Conservation (phyloP, 129 eudicot species). For the Tagetes erecta region DNA sequence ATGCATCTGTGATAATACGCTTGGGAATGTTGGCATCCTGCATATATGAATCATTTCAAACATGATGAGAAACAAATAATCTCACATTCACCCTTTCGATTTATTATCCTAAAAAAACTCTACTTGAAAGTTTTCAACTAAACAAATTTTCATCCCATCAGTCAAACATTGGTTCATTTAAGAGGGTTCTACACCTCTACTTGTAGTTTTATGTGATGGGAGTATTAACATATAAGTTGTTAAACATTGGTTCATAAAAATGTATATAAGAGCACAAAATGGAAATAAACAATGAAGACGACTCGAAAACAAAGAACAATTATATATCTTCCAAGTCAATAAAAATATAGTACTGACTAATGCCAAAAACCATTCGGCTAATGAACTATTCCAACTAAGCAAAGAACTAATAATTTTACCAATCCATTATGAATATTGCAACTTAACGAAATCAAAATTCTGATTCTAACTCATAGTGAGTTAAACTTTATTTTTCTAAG, state of each 20-base stretch:
- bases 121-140: neutral
- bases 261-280: neutral
- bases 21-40: slow-evolving; percentile 52
- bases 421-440: neutral
- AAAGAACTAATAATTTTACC: neutral
- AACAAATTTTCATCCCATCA: neutral
- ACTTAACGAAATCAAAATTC: neutral
- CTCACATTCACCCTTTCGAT: neutral
- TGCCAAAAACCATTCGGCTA: neutral
- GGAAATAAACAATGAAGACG: neutral
- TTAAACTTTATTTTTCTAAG: neutral
- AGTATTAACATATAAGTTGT: neutral
- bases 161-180: neutral
- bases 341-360: neutral
- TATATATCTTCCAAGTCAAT: neutral
- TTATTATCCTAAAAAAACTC: neutral
- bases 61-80: neutral
- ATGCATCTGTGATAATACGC: slow-evolving; percentile 50
- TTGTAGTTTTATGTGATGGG: neutral
- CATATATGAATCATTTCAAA: slow-evolving; percentile 3
- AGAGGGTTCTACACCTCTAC: neutral
- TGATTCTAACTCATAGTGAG: neutral
- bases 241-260: neutral
- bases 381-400: neutral
- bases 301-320: neutral